A percentile compares a stretch with the other conserved stretches of the same genome.
Evolutionary conservation across 768 basidiomycete genomes (phyloP).

Genomic region (Rubroboletus satanas): DNA sequence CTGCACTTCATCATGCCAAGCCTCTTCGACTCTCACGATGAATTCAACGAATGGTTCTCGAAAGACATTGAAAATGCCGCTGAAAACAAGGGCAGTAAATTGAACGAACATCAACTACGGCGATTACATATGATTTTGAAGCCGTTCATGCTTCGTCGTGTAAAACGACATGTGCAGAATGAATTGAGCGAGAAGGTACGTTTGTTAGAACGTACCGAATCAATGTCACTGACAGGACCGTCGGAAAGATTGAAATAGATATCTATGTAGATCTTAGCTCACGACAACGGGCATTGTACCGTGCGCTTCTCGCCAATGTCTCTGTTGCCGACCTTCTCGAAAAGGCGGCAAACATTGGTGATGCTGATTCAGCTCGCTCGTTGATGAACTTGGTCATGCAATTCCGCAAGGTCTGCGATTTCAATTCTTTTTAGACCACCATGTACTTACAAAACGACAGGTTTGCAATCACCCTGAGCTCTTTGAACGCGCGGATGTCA

Average conservation of each 20-base stretch:
- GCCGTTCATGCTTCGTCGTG: constrained; percentile 96
- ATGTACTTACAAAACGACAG: constrained; percentile 34
- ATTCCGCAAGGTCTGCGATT: constrained; percentile 78
- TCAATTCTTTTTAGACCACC: neutral
- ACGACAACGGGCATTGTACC: constrained; percentile 86
- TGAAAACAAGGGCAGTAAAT: constrained; percentile 84
- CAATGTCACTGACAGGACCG: constrained; percentile 77
- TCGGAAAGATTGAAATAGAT: constrained; percentile 89
- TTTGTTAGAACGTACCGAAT: constrained; percentile 42
- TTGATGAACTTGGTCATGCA: constrained; percentile 99
- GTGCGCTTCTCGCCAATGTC: constrained; percentile 85
- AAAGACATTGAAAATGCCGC: constrained; percentile 97
- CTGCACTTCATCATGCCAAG: constrained; percentile 99
- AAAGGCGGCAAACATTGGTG: constrained; percentile 88
- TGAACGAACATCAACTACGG: constrained; percentile 93
- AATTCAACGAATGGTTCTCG: constrained; percentile 99
- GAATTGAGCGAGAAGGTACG: constrained; percentile 95
- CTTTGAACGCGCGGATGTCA: constrained; percentile 95
- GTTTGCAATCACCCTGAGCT: constrained; percentile 98
- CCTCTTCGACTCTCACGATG: constrained; percentile 97
- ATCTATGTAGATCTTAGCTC: constrained; percentile 92
- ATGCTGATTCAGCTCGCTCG: constrained; percentile 87
- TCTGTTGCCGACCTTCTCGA: constrained; percentile 92
- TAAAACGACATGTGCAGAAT: constrained; percentile 99
- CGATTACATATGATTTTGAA: constrained; percentile 98